Base-by-base conservation (phyloP, 352 stramenopile species). In the Globisporangium parvum region DNA sequence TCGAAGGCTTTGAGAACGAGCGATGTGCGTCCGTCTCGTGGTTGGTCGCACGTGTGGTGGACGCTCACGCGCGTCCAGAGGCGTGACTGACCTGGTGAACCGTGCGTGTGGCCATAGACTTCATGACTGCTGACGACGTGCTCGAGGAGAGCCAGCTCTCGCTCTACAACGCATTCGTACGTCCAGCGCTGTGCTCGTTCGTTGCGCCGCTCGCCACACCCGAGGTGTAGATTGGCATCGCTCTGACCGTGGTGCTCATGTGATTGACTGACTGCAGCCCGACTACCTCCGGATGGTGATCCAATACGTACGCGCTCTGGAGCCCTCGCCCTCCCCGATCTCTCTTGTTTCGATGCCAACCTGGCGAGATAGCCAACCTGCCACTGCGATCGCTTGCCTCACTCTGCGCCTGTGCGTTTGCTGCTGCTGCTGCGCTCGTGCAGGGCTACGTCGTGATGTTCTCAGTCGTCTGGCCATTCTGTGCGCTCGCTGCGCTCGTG, bases 401-500 rank as follows among this genome's bases (percentile, higher is more conserved):
- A 24, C 26, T 39, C 20, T 56, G 17, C 11, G 44, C 17, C 45
- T 47, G 37, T 47, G 9, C 10, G 20, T 6, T 10, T 18, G 6
- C 39, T 21, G 14, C 18, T 45, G 5, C 11, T 45, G 15, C 18
- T 21, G 17, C 37, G 2, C 17, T n/a, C 21, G 24, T 35, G 3
- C 57, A 93, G 83, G 84, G 84, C 67, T 93, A 90, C 45, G 79
- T 93, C 20, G 84, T 93, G 23, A 94, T 94, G 84, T 92, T 94
- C 63, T 94, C 84, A 1, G 79, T 90, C 24, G 80, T 94, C 40
- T 94, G 81, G 84, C 84, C 84, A 33, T 92, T 94, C 53, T 94
- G 84, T 47, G 80, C 79, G 12, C 68, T 94, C 33, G 80, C 80
- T 9, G 84, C 76, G 6, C 66, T 93, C 23, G 76, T 70, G 24